Evolutionary conservation across 495 filamentous ascomycete species (phyloP).

Genomic region (Ramalina intermedia): DNA sequence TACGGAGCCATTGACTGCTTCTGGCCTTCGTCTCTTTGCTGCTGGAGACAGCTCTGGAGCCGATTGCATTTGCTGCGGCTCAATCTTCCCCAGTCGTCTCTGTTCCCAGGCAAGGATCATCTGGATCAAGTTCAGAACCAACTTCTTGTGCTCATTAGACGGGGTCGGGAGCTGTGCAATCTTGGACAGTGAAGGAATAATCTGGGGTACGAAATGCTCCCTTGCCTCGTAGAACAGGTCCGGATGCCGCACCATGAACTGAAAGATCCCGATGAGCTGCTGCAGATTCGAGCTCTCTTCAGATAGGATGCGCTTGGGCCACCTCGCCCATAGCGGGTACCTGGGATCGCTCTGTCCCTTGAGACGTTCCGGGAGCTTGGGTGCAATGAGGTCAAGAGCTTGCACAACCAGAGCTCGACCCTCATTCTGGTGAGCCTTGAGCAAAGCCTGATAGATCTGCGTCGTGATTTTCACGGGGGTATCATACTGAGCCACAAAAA

Average conservation of each 20-base stretch:
- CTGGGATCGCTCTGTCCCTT: slow-evolving; percentile 33
- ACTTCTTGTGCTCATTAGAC: slow-evolving; percentile 84
- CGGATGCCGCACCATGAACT: slow-evolving; percentile 85
- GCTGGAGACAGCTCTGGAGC: slow-evolving; percentile 52
- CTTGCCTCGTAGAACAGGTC: slow-evolving; percentile 90
- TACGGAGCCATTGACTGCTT: slow-evolving; percentile 31
- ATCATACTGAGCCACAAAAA: slow-evolving; percentile 95
- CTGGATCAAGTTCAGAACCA: slow-evolving; percentile 78
- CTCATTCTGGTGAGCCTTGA: slow-evolving; percentile 90
- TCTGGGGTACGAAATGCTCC: slow-evolving; percentile 76
- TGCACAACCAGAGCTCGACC: slow-evolving; percentile 85
- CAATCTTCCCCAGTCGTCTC: slow-evolving; percentile 43
- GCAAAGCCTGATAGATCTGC: slow-evolving; percentile 79
- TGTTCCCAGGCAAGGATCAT: slow-evolving; percentile 91
- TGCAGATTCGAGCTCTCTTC: slow-evolving; percentile 96
- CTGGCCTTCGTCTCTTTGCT: slow-evolving; percentile 61
- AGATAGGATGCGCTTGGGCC: slow-evolving; percentile 76
- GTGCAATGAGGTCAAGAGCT: slow-evolving; percentile 84
- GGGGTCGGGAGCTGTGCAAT: slow-evolving; percentile 72
- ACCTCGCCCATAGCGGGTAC: slow-evolving; percentile 76
- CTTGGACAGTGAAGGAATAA: slow-evolving; percentile 78
- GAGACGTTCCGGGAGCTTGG: slow-evolving; percentile 65
- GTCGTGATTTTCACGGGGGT: slow-evolving; percentile 90
- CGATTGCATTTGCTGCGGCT: slow-evolving; percentile 27
- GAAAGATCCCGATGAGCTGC: slow-evolving; percentile 93